These are phyloP conservation scores for Begonia masoniana DNA, from an alignment of 306 rosid species.

Conservation along the genomic window DNA sequence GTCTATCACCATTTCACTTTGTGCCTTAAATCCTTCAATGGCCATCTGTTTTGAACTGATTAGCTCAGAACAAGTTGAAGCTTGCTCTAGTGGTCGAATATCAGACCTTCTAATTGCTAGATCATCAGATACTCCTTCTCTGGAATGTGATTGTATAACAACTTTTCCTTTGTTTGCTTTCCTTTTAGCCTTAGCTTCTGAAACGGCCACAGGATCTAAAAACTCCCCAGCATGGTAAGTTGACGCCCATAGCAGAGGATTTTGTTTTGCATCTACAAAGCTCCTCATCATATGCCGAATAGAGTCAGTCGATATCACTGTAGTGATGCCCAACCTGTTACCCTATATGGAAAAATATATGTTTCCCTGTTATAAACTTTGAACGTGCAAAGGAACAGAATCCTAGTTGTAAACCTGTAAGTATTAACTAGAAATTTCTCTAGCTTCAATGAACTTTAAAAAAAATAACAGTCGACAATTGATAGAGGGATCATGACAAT, in stretches of 20 bases:
- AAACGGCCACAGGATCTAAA: constrained; percentile 84
- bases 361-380: too few relatives aligned
- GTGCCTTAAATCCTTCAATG: constrained; percentile 88
- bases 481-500: neutral
- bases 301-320: constrained; percentile 92
- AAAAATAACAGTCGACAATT: neutral
- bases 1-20: constrained; percentile 99
- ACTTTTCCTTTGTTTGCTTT: constrained; percentile 68
- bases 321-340: constrained; percentile 85
- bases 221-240: constrained; percentile 98
- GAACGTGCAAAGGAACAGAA: too few relatives aligned
- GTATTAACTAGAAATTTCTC: too few relatives aligned
- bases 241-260: constrained; percentile 92
- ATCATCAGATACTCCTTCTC: constrained; percentile 37
- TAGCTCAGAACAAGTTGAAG: constrained; percentile 33
- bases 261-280: constrained; percentile 81
- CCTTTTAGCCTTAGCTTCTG: constrained; percentile 68
- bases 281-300: constrained; percentile 99
- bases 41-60: constrained; percentile 85
- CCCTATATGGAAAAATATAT: constrained; percentile 27
- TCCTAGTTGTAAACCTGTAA: too few relatives aligned
- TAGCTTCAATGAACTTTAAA: too few relatives aligned
- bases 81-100: constrained; percentile 13
- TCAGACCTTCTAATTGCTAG: constrained; percentile 30
- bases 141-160: constrained; percentile 23